phyloP scores from a whole-genome alignment of 441 rosid genomes.

The Pelargonium australe region DNA sequence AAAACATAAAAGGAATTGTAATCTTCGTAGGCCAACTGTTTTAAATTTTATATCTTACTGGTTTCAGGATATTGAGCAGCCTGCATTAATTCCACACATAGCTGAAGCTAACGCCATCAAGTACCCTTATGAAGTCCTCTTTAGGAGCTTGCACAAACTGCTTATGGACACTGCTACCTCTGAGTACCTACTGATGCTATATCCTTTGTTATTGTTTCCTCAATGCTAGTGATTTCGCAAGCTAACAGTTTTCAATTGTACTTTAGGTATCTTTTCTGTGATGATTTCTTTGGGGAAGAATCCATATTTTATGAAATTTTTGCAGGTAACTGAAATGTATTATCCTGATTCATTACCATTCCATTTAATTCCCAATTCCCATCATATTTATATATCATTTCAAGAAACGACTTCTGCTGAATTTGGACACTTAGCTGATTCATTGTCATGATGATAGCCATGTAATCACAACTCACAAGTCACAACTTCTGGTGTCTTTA shows the following conservation, averaged over 20 bases:
- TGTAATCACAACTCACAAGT: background rate
- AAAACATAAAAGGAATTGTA: background rate
- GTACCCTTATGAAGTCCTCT: slow-evolving; percentile 97
- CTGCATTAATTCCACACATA: slow-evolving; percentile 97
- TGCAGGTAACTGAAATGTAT: slow-evolving; percentile 45
- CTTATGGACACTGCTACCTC: slow-evolving; percentile 99
- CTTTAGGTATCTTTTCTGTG: slow-evolving; percentile 88
- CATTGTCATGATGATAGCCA: background rate
- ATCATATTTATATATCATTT: slow-evolving; percentile 1
- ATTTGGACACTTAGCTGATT: background rate
- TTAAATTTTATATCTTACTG: slow-evolving; percentile 21
- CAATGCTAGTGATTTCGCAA: background rate
- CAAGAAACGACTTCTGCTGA: background rate
- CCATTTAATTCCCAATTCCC: slow-evolving; percentile 3
- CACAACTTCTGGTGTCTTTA: background rate
- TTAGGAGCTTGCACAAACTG: slow-evolving; percentile 93
- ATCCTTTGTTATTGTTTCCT: slow-evolving; percentile 25
- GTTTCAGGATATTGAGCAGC: slow-evolving; percentile 93
- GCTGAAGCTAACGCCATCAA: slow-evolving; percentile 95
- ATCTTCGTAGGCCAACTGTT: slow-evolving; percentile 12
- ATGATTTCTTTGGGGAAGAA: slow-evolving; percentile 96
- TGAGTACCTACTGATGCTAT: slow-evolving; percentile 54
- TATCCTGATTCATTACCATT: background rate
- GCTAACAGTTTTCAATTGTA: slow-evolving; percentile 15
- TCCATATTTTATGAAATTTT: slow-evolving; percentile 81